phyloP scores from a whole-genome alignment of 2,329 filamentous ascomycete species.

The Pseudogymnoascus sp. region DNA sequence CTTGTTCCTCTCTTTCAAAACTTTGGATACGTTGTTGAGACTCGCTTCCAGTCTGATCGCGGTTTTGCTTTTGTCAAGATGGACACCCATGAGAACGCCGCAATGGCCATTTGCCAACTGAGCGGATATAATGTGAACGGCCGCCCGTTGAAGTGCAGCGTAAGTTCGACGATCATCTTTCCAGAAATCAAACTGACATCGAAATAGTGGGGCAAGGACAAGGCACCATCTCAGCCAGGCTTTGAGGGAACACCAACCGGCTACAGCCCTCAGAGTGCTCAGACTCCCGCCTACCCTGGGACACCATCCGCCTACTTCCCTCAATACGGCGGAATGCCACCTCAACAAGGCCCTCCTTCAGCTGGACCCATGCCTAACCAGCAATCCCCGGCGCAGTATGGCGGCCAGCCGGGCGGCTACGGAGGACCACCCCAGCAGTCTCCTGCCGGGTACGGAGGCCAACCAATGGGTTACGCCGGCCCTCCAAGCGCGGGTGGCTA shows the following conservation, averaged over 20 bases:
- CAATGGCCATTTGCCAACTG: constrained; percentile 96
- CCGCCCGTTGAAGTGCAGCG: constrained; percentile 93
- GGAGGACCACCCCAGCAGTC: constrained; percentile 54
- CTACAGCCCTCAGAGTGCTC: constrained; percentile 66
- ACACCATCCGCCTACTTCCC: constrained; percentile 81
- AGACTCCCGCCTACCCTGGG: constrained; percentile 63
- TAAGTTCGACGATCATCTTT: constrained; percentile 47
- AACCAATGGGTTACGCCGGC: constrained; percentile 63
- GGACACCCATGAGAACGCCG: constrained; percentile 95
- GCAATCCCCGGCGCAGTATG: constrained; percentile 39
- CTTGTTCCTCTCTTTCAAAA: constrained; percentile 98
- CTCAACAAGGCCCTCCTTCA: constrained; percentile 30
- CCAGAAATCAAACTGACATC: constrained; percentile 28
- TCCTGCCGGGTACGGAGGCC: constrained; percentile 54
- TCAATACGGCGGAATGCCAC: constrained; percentile 70
- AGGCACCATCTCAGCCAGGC: constrained; percentile 73
- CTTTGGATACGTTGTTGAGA: constrained; percentile 95
- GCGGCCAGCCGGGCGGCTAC: constrained; percentile 61
- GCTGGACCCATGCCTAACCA: constrained; percentile 32
- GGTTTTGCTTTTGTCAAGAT: constrained; percentile 99
- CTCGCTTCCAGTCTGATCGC: constrained; percentile 93
- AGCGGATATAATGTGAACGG: constrained; percentile 98
- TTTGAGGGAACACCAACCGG: constrained; percentile 67
- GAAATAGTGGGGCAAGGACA: constrained; percentile 93
- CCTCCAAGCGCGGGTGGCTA: constrained; percentile 76